Base-by-base conservation (phyloP, 2,329 filamentous ascomycete species). In the Eutypella sp. region DNA sequence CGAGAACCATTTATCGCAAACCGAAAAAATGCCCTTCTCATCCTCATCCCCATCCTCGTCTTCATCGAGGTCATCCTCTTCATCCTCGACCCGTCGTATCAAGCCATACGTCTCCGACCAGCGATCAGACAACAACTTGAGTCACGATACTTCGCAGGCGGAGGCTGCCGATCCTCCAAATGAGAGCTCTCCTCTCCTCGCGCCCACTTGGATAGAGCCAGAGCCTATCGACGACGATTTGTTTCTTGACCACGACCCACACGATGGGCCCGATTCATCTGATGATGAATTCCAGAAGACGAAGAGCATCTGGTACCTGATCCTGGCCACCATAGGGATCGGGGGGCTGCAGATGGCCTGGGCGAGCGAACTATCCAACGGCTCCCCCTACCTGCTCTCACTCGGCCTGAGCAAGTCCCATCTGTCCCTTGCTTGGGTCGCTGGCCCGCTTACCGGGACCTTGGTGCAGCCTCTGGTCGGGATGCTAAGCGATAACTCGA, bases 311-410 rank as follows among this genome's bases (percentile, higher is more conserved):
- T 89, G 85, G 82, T 95, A 95, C 66, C 74, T 97, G 57, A 79
- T 95, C 55, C 72, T 96, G 51, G 71, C 97, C 66, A 96, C 92
- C 6, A 74, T 96, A 50, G 84, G 87, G 61, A 87, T 96, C 55
- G 89, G 89, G 49, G 92, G 89, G 20, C 73, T 97, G 51, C 92
- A 97, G 69, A 87, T 97, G 56, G 90, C 92, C 23, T 97, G 92
- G 92, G 91, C 91, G 1, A 90, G 96, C 36, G 92, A 97, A 67
- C 75, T 96, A 36, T 95, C 90, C 44, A 92, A 95, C 71, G 91
- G 91, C 57, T 96, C 92, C 44, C 87, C 88, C 5, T 93, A 87
- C 60, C 71, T 93, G 34, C 71, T 92, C 34, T 90, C 87, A 1
- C 78, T 93, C 24, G 88, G 88, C 10, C 76, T 93, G 66, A 89